Evolutionary conservation across 2,329 filamentous ascomycete genomes (phyloP), one percentile per base, ranked within the genome.

Genomic region (Penicillium concentricum): DNA sequence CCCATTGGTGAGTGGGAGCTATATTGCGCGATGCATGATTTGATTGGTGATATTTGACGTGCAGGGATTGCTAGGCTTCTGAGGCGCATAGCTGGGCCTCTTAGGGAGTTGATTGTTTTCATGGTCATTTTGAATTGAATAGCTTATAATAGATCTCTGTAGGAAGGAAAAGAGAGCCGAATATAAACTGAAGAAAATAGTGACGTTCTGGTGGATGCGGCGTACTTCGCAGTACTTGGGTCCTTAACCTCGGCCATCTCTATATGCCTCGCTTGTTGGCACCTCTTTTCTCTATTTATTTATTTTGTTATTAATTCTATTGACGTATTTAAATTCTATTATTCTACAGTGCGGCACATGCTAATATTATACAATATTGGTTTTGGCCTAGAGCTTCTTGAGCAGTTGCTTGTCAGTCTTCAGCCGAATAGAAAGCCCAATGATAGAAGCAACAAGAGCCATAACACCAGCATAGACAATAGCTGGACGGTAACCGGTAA

Each of bases 1-100:
- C 71, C 71, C 64, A 75, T 82, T 46, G 92, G 92, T 1, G 91
- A 93, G 74, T 97, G 91, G 1, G 93, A 96, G 74, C 89, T 93
- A 74, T 83, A 74, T 57, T 81, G 75, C 57, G 58, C 58, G 34
- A 65, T 61, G 58, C 54, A 60, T 55, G 61, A n/a, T 46, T 26
- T 47, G 9, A 51, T 44, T 53, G 54, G 37, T 37, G 53, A 45
- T 32, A 43, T 26, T 28, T 15, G 35, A 6, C 54, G 28, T n/a
- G 22, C 4, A 16, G 54, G 16, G 12, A 20, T 34, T 13, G 37
- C 9, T 2, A 48, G 18, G 7, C 16, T 26, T 20, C 24, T 16
- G 20, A 51, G 13, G 22, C 32, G 28, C n/a, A 52, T 5, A 28
- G 41, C 34, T 24, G 48, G 42, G 2, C 44, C 43, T 10, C 10